Base-by-base conservation (phyloP, 352 stramenopile species). In the Globisporangium nunn region DNA sequence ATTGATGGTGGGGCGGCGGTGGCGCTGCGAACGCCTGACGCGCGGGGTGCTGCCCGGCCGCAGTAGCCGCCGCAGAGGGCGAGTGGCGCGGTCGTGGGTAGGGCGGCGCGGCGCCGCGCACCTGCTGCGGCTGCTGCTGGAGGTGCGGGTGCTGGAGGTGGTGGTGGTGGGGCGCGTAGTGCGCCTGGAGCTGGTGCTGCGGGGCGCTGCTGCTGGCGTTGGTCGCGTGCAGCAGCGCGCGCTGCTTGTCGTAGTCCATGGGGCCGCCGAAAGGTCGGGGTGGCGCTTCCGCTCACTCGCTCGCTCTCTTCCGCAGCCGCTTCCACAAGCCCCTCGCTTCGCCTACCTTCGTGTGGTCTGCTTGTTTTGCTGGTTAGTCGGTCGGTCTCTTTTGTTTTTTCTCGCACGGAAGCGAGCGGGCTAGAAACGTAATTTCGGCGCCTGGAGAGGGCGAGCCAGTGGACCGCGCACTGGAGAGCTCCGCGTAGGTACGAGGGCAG, bases 211-310 rank as follows among this genome's bases (percentile, higher is more conserved):
- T 52, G 35, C n/a, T 58, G 40, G 35, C 49, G n/a, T 50, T 62
- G 11, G 49, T 23, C 6, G 56, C 44, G 45, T 54, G 50, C 28
- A 58, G 52, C n/a, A 64, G 52, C 35, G 50, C 50, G 45, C 58
- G 58, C 51, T 64, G 58, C 45, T 64, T 64, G 45, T 64, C 58
- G 58, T 64, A 58, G 58, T 64, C 58, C 58, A 64, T 64, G 45
- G 18, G 39, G 8, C 10, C 10, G 37, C 28, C 12, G 17, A 33
- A 28, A 37, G n/a, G 33, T 35, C 50, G 10, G 23, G 17, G 18
- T 4, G 10, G 6, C 23, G n/a, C n/a, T 6, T 50, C 6, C 39
- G 30, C 39, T 48, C 31, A n/a, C 49, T 37, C 35, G 10, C 52
- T 49, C 29, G 10, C 50, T 55, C 50, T 55, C 50, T 55, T 35